Evolutionary conservation across 805 yeast genomes (phyloP).

Genomic region (Blastobotrys robertii): DNA sequence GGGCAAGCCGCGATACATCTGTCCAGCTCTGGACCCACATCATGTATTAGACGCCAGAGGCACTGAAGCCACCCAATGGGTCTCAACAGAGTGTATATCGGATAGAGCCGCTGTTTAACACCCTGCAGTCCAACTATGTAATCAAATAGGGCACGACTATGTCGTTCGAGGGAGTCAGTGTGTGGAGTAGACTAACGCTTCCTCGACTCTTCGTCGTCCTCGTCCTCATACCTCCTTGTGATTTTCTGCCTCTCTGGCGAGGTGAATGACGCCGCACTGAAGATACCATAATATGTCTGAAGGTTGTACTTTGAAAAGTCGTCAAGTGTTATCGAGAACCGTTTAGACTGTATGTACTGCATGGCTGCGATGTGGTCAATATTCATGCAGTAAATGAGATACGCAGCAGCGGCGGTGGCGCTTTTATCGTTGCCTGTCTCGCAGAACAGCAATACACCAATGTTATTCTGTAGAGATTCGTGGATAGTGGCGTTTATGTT

Average conservation of each 20-base stretch:
- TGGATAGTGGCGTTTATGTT: slow-evolving; percentile 7
- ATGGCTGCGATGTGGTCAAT: slow-evolving; percentile 16
- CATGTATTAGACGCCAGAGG: no score
- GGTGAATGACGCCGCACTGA: slow-evolving; percentile 1
- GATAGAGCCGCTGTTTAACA: no score
- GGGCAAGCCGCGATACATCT: no score
- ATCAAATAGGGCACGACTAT: no score
- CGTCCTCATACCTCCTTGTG: slow-evolving; percentile 4
- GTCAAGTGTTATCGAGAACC: slow-evolving; percentile 22
- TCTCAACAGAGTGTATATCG: no score
- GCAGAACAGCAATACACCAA: slow-evolving; percentile 17
- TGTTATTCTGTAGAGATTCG: not conserved
- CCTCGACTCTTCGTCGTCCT: slow-evolving; percentile 4
- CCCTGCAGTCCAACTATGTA: no score
- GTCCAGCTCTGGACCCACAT: no score
- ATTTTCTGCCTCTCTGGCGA: not conserved
- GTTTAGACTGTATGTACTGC: slow-evolving; percentile 23
- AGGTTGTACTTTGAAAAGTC: slow-evolving; percentile 17
- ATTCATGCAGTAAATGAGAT: slow-evolving; percentile 19
- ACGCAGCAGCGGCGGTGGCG: slow-evolving; percentile 25
- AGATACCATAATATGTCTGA: slow-evolving; percentile 15
- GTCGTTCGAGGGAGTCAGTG: not conserved
- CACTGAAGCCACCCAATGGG: no score
- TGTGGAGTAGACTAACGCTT: not conserved
- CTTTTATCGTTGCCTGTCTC: slow-evolving; percentile 27